phyloP scores from a whole-genome alignment of 352 stramenopile species.

The Stephanocyclus meneghinianus region DNA sequence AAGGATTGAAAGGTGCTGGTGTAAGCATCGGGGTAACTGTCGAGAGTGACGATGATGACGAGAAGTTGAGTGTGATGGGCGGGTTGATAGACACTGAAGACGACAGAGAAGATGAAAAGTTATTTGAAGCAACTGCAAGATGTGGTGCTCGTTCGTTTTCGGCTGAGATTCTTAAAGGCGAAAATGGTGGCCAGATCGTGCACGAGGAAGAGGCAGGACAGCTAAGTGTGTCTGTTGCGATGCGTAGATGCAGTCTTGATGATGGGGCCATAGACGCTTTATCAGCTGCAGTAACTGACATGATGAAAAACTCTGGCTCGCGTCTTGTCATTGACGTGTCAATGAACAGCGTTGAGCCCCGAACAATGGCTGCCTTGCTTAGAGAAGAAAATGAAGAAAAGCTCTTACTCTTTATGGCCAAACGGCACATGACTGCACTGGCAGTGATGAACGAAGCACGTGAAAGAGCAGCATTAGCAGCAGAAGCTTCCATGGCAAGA shows the following conservation, averaged over 20 bases:
- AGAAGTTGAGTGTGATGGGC: constrained; percentile 45
- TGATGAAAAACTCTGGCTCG: constrained; percentile 39
- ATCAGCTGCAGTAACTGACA: constrained; percentile 53
- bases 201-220: constrained; percentile 2
- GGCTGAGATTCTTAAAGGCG: constrained; percentile 33
- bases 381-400: constrained; percentile 37
- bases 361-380: constrained; percentile 59
- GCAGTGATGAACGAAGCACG: constrained; percentile 57
- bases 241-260: constrained; percentile 75
- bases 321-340: constrained; percentile 61
- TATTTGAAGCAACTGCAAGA: constrained; percentile 17
- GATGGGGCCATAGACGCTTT: constrained; percentile 74
- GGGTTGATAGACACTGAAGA: constrained; percentile 51
- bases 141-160: constrained; percentile 52
- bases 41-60: constrained; percentile 81
- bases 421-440: constrained; percentile 64
- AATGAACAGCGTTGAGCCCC: constrained; percentile 74
- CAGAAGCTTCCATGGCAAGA: constrained; percentile 40
- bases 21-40: constrained; percentile 41
- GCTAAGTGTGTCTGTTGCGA: constrained; percentile 48
- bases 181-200: constrained; percentile 7
- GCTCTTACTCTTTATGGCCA: constrained; percentile 60
- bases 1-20: constrained; percentile 56
- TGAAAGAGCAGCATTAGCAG: constrained; percentile 53
- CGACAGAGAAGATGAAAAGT: constrained; percentile 29